phyloP scores from a whole-genome alignment of 495 filamentous ascomycete genomes.

The Penicillium manginii region DNA sequence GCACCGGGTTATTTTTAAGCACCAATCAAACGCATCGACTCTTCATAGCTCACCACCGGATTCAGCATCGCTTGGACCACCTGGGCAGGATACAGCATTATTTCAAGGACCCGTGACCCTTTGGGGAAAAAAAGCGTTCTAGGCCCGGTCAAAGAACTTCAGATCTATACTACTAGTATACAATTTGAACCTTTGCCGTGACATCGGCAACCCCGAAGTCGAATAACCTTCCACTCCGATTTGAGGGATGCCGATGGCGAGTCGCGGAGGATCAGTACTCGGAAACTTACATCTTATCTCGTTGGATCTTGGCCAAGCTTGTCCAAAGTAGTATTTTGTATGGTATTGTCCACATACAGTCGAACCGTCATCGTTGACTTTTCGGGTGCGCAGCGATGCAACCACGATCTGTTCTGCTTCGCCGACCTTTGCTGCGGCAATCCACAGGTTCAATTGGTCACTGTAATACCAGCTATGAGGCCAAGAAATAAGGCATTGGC shows the following conservation, averaged over 20 bases:
- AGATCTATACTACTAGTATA: too few relatives aligned
- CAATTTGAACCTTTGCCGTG: too few relatives aligned
- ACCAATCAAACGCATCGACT: not conserved
- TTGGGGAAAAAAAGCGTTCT: too few relatives aligned
- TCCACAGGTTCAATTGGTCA: conserved; percentile 1
- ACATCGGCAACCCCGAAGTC: conserved; percentile 11
- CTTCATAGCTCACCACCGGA: not conserved
- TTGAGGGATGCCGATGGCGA: conserved; percentile 11
- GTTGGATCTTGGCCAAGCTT: not conserved
- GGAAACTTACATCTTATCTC: not conserved
- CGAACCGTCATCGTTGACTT: conserved; percentile 4
- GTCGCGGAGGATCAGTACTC: not conserved
- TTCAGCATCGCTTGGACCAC: not conserved
- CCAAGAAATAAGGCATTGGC: not conserved
- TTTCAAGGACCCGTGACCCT: not conserved
- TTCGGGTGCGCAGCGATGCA: not conserved
- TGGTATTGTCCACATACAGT: not conserved
- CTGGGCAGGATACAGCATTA: not conserved
- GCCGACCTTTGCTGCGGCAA: not conserved
- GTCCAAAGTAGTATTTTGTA: not conserved
- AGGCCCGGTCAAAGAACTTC: too few relatives aligned
- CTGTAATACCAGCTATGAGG: not conserved
- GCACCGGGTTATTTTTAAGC: not conserved
- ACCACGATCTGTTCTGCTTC: not conserved
- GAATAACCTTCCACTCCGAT: not conserved